A percentile compares a stretch with the other conserved stretches of the same genome.
Evolutionary conservation across 1,284 basidiomycete species (phyloP).

Genomic region (Rhodotorula mucilaginosa): DNA sequence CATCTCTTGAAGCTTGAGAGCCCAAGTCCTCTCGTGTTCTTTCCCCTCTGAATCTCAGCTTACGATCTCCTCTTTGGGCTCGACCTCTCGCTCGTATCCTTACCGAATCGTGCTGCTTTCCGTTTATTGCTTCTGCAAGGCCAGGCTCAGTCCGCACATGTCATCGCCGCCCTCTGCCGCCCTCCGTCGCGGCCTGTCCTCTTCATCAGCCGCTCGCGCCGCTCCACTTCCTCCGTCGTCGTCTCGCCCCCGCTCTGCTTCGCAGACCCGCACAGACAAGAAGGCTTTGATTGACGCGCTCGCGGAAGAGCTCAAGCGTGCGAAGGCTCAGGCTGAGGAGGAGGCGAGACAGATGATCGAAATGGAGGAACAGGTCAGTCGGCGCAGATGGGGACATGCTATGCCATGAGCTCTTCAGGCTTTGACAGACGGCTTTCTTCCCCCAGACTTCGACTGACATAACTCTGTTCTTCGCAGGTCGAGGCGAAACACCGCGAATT

Average conservation of each 20-base stretch:
- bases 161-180: not conserved
- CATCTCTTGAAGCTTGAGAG: not conserved
- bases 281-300: slow-evolving; percentile 13
- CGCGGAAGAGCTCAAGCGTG: slow-evolving; percentile 11
- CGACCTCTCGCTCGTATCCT: no score
- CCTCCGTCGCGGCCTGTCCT: not conserved
- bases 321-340: not conserved
- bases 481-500: slow-evolving; percentile 22
- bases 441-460: not conserved
- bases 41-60: not conserved
- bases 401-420: no score
- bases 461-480: not conserved
- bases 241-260: slow-evolving; percentile 2
- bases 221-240: not conserved
- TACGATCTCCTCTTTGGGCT: not conserved
- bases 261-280: slow-evolving; percentile 21
- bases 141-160: not conserved
- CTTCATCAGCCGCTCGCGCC: not conserved
- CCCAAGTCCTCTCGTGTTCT: no score
- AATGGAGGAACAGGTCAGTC: slow-evolving; percentile 14
- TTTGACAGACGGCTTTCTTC: not conserved
- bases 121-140: not conserved
- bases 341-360: slow-evolving; percentile 17
- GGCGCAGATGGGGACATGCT: no score
- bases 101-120: no score